Evolutionary conservation across 1,139 yeast species (phyloP).

Genomic region (Kurtzmaniella quercitrusa): DNA sequence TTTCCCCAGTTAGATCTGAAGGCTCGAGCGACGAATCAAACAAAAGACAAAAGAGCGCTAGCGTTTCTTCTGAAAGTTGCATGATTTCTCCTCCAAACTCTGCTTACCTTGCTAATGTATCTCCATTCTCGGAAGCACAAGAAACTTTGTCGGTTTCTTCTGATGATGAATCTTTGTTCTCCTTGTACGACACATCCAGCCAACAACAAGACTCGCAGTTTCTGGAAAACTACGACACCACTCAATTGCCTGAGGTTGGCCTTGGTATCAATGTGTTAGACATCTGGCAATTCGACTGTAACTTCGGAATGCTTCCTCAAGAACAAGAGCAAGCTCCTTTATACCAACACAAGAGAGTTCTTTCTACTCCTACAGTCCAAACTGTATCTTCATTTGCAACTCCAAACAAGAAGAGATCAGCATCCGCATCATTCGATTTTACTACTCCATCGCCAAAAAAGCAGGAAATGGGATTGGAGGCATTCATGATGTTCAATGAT

Average conservation of each 20-base stretch:
- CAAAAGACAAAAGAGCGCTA: slow-evolving; percentile 2
- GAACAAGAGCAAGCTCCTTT: slow-evolving; percentile 15
- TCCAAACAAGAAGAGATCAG: slow-evolving; percentile 23
- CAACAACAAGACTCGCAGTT: not conserved
- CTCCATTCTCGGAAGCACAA: slow-evolving; percentile 8
- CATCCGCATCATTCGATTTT: slow-evolving; percentile 10
- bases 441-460: slow-evolving; percentile 29
- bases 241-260: slow-evolving; percentile 5
- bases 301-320: slow-evolving; percentile 5
- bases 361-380: slow-evolving; percentile 3
- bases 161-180: slow-evolving; percentile 7
- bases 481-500: slow-evolving; percentile 28
- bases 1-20: slow-evolving; percentile 45
- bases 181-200: slow-evolving; percentile 5
- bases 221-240: slow-evolving; percentile 3
- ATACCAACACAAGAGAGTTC: slow-evolving; percentile 13
- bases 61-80: slow-evolving; percentile 5
- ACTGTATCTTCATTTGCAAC: slow-evolving; percentile 11
- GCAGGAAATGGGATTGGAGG: slow-evolving; percentile 22
- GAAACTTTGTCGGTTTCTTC: slow-evolving; percentile 7
- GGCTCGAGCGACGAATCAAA: slow-evolving; percentile 10
- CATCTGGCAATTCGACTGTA: slow-evolving; percentile 8
- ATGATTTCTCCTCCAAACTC: slow-evolving; percentile 1
- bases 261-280: slow-evolving; percentile 7
- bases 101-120: slow-evolving; percentile 6